Base-by-base conservation (phyloP, 164 flowering plant genomes). In the Cinnamomum chago region DNA sequence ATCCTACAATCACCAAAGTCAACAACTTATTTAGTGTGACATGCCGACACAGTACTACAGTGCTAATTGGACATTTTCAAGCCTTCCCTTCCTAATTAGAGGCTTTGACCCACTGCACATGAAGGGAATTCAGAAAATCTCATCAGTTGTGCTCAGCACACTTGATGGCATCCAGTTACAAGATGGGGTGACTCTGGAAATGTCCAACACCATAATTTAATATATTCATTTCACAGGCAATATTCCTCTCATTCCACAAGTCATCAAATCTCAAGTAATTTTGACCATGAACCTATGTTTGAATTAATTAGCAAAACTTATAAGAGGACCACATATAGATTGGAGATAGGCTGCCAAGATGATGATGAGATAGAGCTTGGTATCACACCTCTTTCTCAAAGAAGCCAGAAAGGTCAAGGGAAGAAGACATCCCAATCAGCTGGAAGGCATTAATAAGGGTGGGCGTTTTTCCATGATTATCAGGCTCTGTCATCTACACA, bases 391-490 rank as follows among this genome's bases (percentile, higher is more conserved):
- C 99, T 83, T 92, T 83, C 82, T 95, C 99, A 70, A 95, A 95
- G 82, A 93, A 93, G 27, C 99, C 99, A 30, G 99, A 95, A 68
- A 95, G 92, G 82, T 95, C 99, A 2, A 95, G 88, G 82, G 78
- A 85, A 0, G 97, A 92, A 47, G 98, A 93, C 99, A 95, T 95
- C 79, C 99, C 96, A 75, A 95, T 95, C 20, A 95, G 87, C 84
- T 95, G 89, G 84, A 95, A 95, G 62, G 99, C 99, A 80, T 95
- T 95, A 73, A 92, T 90, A 50, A 82, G 85, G 25, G 83, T 75
- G 15, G 91, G 90, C 13, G 87, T 85, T 18, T 73, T 82, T 17
- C 85, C 86, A 67, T 82, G 81, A 68, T 65, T 83, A 55, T 84
- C 88, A 13, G 62, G 81, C 17, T 89, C 90, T n/a, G 80, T 71